Conservation (phyloP, 768 basidiomycete genomes). For the Scleroderma citrinum region DNA sequence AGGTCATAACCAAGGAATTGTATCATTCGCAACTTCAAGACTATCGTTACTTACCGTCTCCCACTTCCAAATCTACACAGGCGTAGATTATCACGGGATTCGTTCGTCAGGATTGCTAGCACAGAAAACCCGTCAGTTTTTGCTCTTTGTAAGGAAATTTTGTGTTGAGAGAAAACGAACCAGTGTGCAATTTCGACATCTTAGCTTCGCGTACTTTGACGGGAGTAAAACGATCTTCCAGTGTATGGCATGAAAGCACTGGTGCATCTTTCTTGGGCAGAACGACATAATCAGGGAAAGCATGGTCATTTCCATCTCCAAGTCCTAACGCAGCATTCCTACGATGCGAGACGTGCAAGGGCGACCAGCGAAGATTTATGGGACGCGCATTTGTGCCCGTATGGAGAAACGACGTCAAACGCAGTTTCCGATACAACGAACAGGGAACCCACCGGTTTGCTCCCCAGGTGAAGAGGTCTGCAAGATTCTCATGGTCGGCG, state of each 20-base stretch:
- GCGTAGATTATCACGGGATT: slow-evolving; percentile 65
- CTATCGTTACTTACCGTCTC: slow-evolving; percentile 48
- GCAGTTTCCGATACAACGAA: too few relatives aligned
- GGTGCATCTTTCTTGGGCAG: slow-evolving; percentile 28
- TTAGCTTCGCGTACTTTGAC: slow-evolving; percentile 57
- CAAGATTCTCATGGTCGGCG: slow-evolving; percentile 24
- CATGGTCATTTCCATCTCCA: slow-evolving; percentile 72
- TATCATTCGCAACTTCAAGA: background rate
- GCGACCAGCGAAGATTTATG: background rate
- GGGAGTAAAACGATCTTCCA: slow-evolving; percentile 52
- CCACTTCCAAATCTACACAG: slow-evolving; percentile 88
- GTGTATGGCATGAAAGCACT: slow-evolving; percentile 10
- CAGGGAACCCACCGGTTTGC: slow-evolving; percentile 52
- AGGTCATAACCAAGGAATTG: background rate
- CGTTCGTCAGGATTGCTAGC: slow-evolving; percentile 62
- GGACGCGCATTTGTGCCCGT: too few relatives aligned
- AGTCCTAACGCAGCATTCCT: slow-evolving; percentile 89
- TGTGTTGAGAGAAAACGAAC: slow-evolving; percentile 28
- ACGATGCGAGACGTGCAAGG: background rate
- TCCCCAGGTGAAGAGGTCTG: slow-evolving; percentile 86
- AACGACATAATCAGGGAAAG: slow-evolving; percentile 69
- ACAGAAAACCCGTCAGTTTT: background rate
- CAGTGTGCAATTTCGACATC: slow-evolving; percentile 92
- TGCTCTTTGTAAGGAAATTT: too few relatives aligned
- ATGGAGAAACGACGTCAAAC: too few relatives aligned